phyloP scores from a whole-genome alignment of 371 early-diverging fungal genomes.

The Saksenaea vasiformis region DNA sequence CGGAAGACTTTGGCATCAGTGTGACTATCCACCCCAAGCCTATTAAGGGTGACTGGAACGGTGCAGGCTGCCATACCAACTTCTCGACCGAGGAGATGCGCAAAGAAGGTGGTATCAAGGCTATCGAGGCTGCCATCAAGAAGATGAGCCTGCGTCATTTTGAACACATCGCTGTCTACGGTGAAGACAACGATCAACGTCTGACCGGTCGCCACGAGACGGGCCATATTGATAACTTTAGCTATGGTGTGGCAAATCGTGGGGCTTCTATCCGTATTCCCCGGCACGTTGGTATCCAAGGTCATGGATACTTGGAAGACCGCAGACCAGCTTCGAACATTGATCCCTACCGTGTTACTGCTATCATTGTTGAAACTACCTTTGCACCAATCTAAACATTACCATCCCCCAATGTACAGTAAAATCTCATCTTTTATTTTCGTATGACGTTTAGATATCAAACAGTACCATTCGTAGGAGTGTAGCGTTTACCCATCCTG shows the following conservation, averaged over 20 bases:
- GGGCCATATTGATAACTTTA: slow-evolving; percentile 60
- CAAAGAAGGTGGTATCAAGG: slow-evolving; percentile 53
- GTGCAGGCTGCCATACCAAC: slow-evolving; percentile 58
- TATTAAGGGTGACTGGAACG: slow-evolving; percentile 63
- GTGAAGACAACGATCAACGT: slow-evolving; percentile 65
- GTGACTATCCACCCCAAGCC: slow-evolving; percentile 61
- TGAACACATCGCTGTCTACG: slow-evolving; percentile 68
- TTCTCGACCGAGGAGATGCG: slow-evolving; percentile 66
- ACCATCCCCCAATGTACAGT: not conserved
- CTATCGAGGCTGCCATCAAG: slow-evolving; percentile 59
- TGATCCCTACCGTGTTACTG: slow-evolving; percentile 65
- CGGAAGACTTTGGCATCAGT: slow-evolving; percentile 64
- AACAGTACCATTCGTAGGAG: not conserved
- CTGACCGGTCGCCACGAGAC: slow-evolving; percentile 65
- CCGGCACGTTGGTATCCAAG: slow-evolving; percentile 60
- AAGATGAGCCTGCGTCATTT: slow-evolving; percentile 52
- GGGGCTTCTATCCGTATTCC: slow-evolving; percentile 72
- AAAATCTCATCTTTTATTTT: not conserved
- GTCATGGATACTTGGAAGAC: slow-evolving; percentile 66
- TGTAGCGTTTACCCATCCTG: not conserved
- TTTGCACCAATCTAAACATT: slow-evolving; percentile 18
- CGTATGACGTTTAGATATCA: not conserved
- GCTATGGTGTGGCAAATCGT: slow-evolving; percentile 64
- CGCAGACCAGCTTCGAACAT: slow-evolving; percentile 68
- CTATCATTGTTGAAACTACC: slow-evolving; percentile 57